A percentile compares a stretch with the other conserved stretches of the same genome.
Evolutionary conservation across 305 asterid species (phyloP).

Genomic region (Coffea humblotiana): DNA sequence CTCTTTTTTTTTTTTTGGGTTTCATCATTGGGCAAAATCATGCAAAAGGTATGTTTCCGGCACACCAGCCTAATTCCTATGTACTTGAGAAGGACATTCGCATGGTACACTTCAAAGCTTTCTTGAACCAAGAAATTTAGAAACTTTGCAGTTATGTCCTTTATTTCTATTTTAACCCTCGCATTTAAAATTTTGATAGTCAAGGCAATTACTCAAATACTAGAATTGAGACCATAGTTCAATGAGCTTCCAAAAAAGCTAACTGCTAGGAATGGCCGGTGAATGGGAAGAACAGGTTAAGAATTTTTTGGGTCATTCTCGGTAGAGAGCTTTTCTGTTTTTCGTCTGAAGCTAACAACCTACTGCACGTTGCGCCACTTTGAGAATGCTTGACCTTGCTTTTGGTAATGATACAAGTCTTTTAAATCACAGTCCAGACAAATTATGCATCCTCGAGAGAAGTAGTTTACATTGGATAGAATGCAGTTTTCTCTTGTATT

Average conservation of each 20-base stretch:
- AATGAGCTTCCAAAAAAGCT: background rate
- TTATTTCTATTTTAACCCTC: background rate
- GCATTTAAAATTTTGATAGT: too few relatives aligned
- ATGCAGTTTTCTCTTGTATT: too few relatives aligned
- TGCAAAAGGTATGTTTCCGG: background rate
- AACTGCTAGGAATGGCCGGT: background rate
- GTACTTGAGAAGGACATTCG: background rate
- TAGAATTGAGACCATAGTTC: background rate
- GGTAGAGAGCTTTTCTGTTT: too few relatives aligned
- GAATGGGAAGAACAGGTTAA: background rate
- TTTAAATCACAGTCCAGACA: too few relatives aligned
- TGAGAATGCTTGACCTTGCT: too few relatives aligned
- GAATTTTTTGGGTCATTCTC: background rate
- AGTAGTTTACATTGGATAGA: too few relatives aligned
- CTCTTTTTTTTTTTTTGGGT: background rate
- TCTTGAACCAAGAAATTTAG: background rate
- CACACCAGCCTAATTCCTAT: background rate
- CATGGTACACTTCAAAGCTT: background rate
- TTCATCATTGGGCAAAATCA: background rate
- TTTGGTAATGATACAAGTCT: too few relatives aligned
- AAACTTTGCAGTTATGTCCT: background rate
- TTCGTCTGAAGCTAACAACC: too few relatives aligned
- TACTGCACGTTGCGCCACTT: too few relatives aligned
- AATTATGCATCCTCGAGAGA: too few relatives aligned
- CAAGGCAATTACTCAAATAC: background rate